Conservation (phyloP, 2,329 filamentous ascomycete genomes). For the Aspergillus terreus region DNA sequence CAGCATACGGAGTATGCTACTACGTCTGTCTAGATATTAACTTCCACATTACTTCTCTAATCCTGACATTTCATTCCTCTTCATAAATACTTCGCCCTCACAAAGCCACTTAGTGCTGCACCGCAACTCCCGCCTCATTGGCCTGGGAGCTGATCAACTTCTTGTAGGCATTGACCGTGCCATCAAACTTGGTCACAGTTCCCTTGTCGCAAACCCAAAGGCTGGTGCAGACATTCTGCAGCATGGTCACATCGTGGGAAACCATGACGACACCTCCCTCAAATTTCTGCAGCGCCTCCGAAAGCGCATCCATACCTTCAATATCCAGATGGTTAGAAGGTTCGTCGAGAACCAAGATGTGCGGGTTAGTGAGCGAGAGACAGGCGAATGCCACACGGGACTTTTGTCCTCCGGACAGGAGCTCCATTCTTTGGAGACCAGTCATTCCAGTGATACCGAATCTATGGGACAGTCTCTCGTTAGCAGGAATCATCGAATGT, state of each 20-base stretch:
- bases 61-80: background rate
- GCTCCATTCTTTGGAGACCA: slow-evolving; percentile 89
- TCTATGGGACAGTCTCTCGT: slow-evolving; percentile 16
- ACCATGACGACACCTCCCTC: slow-evolving; percentile 97
- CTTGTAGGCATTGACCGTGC: slow-evolving; percentile 96
- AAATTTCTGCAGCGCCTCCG: slow-evolving; percentile 78
- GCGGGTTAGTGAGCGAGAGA: slow-evolving; percentile 85
- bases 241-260: slow-evolving; percentile 97
- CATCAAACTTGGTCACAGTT: slow-evolving; percentile 91
- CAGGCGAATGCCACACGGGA: slow-evolving; percentile 98
- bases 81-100: slow-evolving; percentile 3
- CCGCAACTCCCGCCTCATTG: slow-evolving; percentile 75
- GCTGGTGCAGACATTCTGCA: slow-evolving; percentile 91
- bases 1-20: background rate
- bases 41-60: background rate
- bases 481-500: background rate
- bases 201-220: slow-evolving; percentile 96
- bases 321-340: slow-evolving; percentile 99
- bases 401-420: slow-evolving; percentile 95
- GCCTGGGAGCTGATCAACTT: slow-evolving; percentile 90
- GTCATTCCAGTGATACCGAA: slow-evolving; percentile 87
- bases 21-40: too few relatives aligned
- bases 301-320: slow-evolving; percentile 95
- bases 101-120: slow-evolving; percentile 27
- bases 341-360: slow-evolving; percentile 96